Evolutionary conservation across 2,329 filamentous ascomycete genomes (phyloP).

Genomic region (Alternaria panax): DNA sequence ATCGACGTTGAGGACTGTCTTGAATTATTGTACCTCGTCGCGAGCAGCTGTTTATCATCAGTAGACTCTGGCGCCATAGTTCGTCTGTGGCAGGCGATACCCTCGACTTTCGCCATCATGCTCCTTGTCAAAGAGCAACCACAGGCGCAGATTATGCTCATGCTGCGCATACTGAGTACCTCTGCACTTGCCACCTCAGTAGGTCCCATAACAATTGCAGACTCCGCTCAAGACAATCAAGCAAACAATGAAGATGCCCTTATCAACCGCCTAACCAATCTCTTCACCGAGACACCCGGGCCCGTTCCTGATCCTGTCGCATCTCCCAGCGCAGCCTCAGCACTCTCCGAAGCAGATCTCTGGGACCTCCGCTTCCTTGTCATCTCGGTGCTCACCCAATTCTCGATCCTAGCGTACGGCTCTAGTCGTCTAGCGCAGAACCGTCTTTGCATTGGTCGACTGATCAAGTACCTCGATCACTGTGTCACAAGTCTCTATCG

Average conservation of each 20-base stretch:
- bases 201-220: constrained; percentile 66
- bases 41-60: constrained; percentile 63
- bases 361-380: constrained; percentile 58
- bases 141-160: constrained; percentile 67
- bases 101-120: constrained; percentile 70
- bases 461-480: constrained; percentile 79
- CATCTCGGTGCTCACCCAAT: constrained; percentile 59
- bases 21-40: constrained; percentile 69
- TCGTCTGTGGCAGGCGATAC: constrained; percentile 72
- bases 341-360: constrained; percentile 44
- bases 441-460: constrained; percentile 72
- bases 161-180: constrained; percentile 71
- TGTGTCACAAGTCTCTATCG: constrained; percentile 69
- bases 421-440: constrained; percentile 72
- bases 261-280: constrained; percentile 69
- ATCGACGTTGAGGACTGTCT: constrained; percentile 71
- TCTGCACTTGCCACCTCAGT: constrained; percentile 70
- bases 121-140: constrained; percentile 73
- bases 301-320: constrained; percentile 33
- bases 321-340: background rate
- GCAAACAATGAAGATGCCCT: constrained; percentile 55
- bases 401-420: constrained; percentile 68
- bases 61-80: constrained; percentile 50
- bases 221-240: constrained; percentile 49
- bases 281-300: constrained; percentile 65